Evolutionary conservation across 352 stramenopile genomes (phyloP), one percentile per base, ranked within the genome.

Genomic region (Pilasporangium apinafurcum): DNA sequence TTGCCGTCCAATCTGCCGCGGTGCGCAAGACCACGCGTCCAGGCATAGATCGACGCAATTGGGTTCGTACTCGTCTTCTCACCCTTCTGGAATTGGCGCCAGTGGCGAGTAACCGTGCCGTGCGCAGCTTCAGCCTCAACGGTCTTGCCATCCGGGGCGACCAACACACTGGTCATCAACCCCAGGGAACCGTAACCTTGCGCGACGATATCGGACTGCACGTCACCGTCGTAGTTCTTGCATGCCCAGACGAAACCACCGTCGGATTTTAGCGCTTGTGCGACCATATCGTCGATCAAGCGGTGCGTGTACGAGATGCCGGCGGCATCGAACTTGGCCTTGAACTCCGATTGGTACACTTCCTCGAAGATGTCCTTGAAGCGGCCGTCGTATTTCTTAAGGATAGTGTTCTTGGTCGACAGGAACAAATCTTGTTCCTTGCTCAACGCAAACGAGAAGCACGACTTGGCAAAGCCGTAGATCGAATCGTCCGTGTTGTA

Each of bases 201-300:
- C 5, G 78, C 78, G 14, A 91, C 64, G 51, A 84, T 88, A 54
- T 91, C 78, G 34, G 66, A 84, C 62, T 84, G 70, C 33, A 91
- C 75, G 48, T 91, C 78, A 43, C 78, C 78, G 47, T 91, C 78
- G 56, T 91, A 91, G 64, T 91, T 91, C 66, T 91, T 91, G 67
- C 69, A 83, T 5, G 75, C 75, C 78, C 78, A 91, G 6, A 91
- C 72, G 50, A 91, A 86, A 37, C 78, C 78, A 27, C 76, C 78
- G 37, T 80, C 67, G 44, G 63, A 77, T 63, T 91, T 91, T 34
- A 88, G 62, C 38, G 56, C 56, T 56, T 88, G 76, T n/a, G 78
- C 78, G 28, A 91, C 79, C 79, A 91, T 91, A 56, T 91, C 79
- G 51, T 91, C 79, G 50, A 91, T 91, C 25, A 91, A 55, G 27